Evolutionary conservation across 805 yeast genomes (phyloP).

Genomic region (Wickerhamiella lipophila): DNA sequence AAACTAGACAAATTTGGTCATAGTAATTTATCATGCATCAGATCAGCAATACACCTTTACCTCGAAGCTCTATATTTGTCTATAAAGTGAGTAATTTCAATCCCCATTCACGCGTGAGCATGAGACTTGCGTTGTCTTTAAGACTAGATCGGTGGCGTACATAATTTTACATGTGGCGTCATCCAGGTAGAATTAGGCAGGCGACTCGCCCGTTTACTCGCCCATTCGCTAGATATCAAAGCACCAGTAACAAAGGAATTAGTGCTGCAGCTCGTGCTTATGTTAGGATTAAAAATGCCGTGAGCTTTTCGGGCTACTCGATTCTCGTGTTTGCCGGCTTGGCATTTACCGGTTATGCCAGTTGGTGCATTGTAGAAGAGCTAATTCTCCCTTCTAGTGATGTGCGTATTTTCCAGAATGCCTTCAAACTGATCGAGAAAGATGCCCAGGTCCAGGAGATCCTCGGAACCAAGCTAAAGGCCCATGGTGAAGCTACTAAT

Average conservation of each 20-base stretch:
- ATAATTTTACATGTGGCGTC: conserved; percentile 7
- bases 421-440: conserved; percentile 62
- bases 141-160: conserved; percentile 1
- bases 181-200: background rate
- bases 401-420: conserved; percentile 78
- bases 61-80: too few relatives aligned
- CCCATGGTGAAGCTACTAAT: conserved; percentile 54
- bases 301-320: conserved; percentile 26
- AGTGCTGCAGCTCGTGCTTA: conserved; percentile 8
- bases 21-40: too few relatives aligned
- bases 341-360: conserved; percentile 37
- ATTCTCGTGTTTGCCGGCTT: conserved; percentile 28
- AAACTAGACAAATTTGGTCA: too few relatives aligned
- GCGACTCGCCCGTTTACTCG: background rate
- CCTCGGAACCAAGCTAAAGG: conserved; percentile 56
- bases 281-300: conserved; percentile 17
- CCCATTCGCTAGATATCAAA: background rate
- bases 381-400: conserved; percentile 82
- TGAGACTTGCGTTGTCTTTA: background rate
- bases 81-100: background rate
- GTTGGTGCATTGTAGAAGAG: conserved; percentile 68
- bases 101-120: background rate
- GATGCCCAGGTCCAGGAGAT: conserved; percentile 47
- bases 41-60: background rate
- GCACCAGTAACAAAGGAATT: conserved; percentile 1